Evolutionary conservation across 257 asterid species (phyloP).

Genomic region (Osmanthus fragrans): DNA sequence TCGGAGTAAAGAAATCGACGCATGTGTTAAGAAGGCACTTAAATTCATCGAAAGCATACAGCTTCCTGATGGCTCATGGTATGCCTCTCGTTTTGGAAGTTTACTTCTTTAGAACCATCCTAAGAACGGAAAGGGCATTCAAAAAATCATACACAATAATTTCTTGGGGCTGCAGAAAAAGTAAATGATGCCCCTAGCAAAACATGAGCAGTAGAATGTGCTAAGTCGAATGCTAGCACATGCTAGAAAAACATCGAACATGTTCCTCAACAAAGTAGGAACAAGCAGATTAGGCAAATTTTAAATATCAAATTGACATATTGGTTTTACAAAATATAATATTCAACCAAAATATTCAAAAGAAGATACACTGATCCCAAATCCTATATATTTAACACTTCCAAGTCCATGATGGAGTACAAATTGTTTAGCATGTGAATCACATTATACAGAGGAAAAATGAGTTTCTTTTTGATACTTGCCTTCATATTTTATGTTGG

Average conservation of each 20-base stretch:
- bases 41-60: constrained; percentile 55
- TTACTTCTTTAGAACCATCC: not conserved
- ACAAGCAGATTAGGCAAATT: not conserved
- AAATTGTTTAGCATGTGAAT: not conserved
- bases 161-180: not conserved
- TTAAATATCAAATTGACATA: not conserved
- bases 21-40: constrained; percentile 51
- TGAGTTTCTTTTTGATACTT: not conserved
- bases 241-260: not conserved
- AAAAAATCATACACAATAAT: not conserved
- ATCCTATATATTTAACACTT: not conserved
- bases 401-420: not conserved
- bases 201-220: not conserved
- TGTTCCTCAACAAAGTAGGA: not conserved
- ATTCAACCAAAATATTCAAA: not conserved
- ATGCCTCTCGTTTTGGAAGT: not conserved
- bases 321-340: not conserved
- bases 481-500: not conserved
- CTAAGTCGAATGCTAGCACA: not conserved
- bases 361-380: not conserved
- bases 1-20: constrained; percentile 39
- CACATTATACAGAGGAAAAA: not conserved
- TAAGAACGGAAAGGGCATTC: not conserved
- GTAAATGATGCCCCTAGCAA: not conserved
- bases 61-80: constrained; percentile 74